A percentile compares a stretch with the other conserved stretches of the same genome.
Conservation (phyloP, 2,329 filamentous ascomycete genomes). For the Lasiodiplodia theobromae region DNA sequence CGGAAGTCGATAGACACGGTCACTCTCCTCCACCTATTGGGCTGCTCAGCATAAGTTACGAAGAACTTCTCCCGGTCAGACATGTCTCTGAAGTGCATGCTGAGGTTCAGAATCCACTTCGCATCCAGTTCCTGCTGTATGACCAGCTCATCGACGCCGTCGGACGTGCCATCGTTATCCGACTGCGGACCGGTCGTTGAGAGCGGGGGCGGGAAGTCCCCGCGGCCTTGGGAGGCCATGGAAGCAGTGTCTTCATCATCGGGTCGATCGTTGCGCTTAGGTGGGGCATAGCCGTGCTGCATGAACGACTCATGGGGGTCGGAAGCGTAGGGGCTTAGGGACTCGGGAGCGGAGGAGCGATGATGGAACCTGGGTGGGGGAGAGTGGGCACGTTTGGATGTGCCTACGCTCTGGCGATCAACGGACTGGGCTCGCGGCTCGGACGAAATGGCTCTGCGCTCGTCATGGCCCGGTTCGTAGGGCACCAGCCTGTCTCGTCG, state of each 20-base stretch:
- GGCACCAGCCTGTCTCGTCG: slow-evolving; percentile 75
- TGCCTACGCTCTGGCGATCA: slow-evolving; percentile 51
- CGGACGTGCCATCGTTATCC: slow-evolving; percentile 43
- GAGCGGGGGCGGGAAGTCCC: slow-evolving; percentile 32
- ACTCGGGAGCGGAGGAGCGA: slow-evolving; percentile 49
- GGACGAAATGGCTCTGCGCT: slow-evolving; percentile 77
- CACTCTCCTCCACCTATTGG: slow-evolving; percentile 82
- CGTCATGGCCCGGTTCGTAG: slow-evolving; percentile 64
- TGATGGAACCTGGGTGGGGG: slow-evolving; percentile 47
- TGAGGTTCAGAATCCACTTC: slow-evolving; percentile 95
- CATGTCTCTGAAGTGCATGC: slow-evolving; percentile 96
- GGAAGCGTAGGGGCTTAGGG: slow-evolving; percentile 40
- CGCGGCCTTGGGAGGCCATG: slow-evolving; percentile 36
- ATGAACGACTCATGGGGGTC: slow-evolving; percentile 30
- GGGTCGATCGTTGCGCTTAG: slow-evolving; percentile 35
- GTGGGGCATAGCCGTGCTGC: background rate
- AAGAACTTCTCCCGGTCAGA: slow-evolving; percentile 97
- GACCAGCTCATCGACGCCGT: slow-evolving; percentile 61
- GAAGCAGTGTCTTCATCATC: slow-evolving; percentile 39
- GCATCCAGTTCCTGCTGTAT: slow-evolving; percentile 84
- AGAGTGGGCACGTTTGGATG: slow-evolving; percentile 52
- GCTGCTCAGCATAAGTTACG: slow-evolving; percentile 85
- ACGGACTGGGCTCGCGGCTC: slow-evolving; percentile 72
- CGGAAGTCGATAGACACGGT: slow-evolving; percentile 96
- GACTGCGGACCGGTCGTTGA: slow-evolving; percentile 39